Evolutionary conservation across 192 early-diverging fungal species (phyloP).

Genomic region (Coemansia sp.): DNA sequence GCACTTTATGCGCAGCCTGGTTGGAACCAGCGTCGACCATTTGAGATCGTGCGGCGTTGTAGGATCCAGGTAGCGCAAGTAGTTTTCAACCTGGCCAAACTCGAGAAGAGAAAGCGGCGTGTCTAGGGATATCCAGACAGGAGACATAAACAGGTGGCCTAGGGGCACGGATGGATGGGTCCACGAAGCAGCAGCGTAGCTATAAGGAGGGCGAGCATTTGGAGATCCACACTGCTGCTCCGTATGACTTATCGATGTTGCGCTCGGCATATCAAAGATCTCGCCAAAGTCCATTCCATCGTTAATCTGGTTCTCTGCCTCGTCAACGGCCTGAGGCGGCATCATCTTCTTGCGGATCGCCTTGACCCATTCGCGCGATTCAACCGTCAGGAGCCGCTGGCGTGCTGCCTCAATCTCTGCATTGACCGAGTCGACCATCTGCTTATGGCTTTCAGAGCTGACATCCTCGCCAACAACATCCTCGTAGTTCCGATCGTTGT

Average conservation of each 20-base stretch:
- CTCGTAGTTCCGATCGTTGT: slow-evolving; percentile 17
- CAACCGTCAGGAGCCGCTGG: slow-evolving; percentile 37
- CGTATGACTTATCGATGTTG: not conserved
- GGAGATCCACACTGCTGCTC: slow-evolving; percentile 27
- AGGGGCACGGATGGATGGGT: slow-evolving; percentile 48
- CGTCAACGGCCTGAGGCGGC: slow-evolving; percentile 12
- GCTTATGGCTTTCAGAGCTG: slow-evolving; percentile 13
- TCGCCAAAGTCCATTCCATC: slow-evolving; percentile 40
- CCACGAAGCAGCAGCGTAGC: slow-evolving; percentile 45
- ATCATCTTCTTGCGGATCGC: slow-evolving; percentile 50
- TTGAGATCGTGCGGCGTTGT: slow-evolving; percentile 46
- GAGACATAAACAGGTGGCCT: slow-evolving; percentile 41
- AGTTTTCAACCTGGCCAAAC: slow-evolving; percentile 46
- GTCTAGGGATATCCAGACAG: slow-evolving; percentile 40
- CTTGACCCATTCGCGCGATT: slow-evolving; percentile 47
- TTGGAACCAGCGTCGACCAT: slow-evolving; percentile 52
- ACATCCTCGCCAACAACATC: slow-evolving; percentile 9
- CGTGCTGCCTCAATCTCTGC: slow-evolving; percentile 41
- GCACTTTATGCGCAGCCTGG: slow-evolving; percentile 47
- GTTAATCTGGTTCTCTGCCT: not conserved
- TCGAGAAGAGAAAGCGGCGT: slow-evolving; percentile 49
- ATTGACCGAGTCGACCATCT: slow-evolving; percentile 19
- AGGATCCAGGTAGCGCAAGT: slow-evolving; percentile 53
- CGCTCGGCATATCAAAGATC: slow-evolving; percentile 37
- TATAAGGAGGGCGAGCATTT: slow-evolving; percentile 32